Evolutionary conservation across 495 filamentous ascomycete genomes (phyloP).

Genomic region (Aspergillus steynii): DNA sequence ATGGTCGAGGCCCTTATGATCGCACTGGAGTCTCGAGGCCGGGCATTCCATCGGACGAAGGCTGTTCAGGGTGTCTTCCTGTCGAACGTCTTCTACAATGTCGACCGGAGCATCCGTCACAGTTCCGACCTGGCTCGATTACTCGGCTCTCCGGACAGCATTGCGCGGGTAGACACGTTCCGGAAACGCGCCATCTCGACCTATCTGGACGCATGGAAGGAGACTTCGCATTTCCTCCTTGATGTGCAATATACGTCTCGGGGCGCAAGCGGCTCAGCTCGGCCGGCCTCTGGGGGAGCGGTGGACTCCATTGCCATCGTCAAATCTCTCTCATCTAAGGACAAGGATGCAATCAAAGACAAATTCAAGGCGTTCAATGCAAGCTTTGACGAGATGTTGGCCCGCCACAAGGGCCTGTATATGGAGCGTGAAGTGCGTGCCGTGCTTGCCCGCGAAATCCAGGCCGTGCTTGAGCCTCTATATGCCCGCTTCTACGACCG

Average conservation of each 20-base stretch:
- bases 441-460: slow-evolving; percentile 77
- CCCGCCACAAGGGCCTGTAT: slow-evolving; percentile 71
- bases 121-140: slow-evolving; percentile 72
- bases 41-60: slow-evolving; percentile 74
- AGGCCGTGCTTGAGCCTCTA: slow-evolving; percentile 86
- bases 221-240: slow-evolving; percentile 79
- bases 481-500: slow-evolving; percentile 96
- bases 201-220: slow-evolving; percentile 88
- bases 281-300: slow-evolving; percentile 66
- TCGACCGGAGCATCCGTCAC: slow-evolving; percentile 80
- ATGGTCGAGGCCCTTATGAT: slow-evolving; percentile 79
- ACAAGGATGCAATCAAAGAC: slow-evolving; percentile 93
- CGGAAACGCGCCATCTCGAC: slow-evolving; percentile 79
- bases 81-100: slow-evolving; percentile 81
- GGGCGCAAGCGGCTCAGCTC: slow-evolving; percentile 33
- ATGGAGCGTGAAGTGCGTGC: slow-evolving; percentile 88
- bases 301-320: slow-evolving; percentile 79
- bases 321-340: slow-evolving; percentile 79
- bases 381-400: slow-evolving; percentile 83
- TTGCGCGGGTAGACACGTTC: slow-evolving; percentile 73
- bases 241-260: slow-evolving; percentile 92
- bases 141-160: slow-evolving; percentile 61
- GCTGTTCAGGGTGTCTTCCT: slow-evolving; percentile 83
- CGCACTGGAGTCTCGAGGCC: slow-evolving; percentile 73
- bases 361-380: slow-evolving; percentile 93